phyloP scores from a whole-genome alignment of 2,329 filamentous ascomycete species.

The Trichophyton benhamiae region DNA sequence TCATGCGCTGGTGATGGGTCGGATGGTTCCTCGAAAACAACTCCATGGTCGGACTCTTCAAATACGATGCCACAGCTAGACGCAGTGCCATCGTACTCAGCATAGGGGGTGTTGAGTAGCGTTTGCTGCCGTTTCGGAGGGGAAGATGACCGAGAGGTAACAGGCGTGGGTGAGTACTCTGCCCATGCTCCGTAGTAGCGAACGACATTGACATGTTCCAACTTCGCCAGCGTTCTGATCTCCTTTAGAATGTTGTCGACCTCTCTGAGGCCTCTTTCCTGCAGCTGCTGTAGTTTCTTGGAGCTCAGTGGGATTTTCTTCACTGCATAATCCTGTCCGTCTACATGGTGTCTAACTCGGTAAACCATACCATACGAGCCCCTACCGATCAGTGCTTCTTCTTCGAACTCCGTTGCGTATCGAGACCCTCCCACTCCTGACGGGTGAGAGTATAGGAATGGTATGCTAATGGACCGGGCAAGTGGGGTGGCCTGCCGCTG shows the following conservation, averaged over 20 bases:
- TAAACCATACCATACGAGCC: conserved; percentile 56
- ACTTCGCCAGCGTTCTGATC: conserved; percentile 47
- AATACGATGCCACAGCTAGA: conserved; percentile 26
- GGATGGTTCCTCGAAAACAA: conserved; percentile 13
- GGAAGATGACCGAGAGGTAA: not conserved
- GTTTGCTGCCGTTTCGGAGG: conserved; percentile 3
- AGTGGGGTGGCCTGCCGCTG: conserved; percentile 15
- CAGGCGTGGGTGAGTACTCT: conserved; percentile 30
- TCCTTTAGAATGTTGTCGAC: conserved; percentile 48
- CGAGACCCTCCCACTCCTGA: conserved; percentile 22
- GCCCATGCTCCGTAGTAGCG: conserved; percentile 56
- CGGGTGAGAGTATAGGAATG: conserved; percentile 8
- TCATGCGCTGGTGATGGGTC: not conserved
- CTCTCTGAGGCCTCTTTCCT: conserved; percentile 40
- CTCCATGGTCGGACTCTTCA: conserved; percentile 25
- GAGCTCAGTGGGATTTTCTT: conserved; percentile 52
- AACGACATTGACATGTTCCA: conserved; percentile 55
- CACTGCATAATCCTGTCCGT: conserved; percentile 51
- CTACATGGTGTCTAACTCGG: conserved; percentile 48
- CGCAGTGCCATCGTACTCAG: conserved; percentile 14
- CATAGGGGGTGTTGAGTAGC: conserved; percentile 11
- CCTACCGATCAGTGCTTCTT: conserved; percentile 47
- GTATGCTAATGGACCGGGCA: conserved; percentile 9
- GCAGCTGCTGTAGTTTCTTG: conserved; percentile 40
- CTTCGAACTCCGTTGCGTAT: conserved; percentile 41